Conservation (phyloP, 177 flowering plant species). For the Vitis hybrid region DNA sequence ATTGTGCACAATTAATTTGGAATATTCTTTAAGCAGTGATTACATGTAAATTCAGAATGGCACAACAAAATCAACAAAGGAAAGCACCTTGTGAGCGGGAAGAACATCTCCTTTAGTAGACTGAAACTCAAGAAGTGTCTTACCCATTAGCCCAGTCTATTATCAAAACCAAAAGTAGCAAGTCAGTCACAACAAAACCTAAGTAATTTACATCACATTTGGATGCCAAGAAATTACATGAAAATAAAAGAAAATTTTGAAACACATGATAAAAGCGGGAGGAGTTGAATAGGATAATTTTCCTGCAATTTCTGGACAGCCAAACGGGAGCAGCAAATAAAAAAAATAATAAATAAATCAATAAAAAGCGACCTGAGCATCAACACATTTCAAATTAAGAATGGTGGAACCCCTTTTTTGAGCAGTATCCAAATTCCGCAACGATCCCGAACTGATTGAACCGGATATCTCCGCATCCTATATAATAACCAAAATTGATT, state of each 20-base stretch:
- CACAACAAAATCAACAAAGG: not conserved
- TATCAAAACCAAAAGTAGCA: conserved; percentile 8
- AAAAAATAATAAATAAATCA: not conserved
- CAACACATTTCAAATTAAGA: conserved; percentile 91
- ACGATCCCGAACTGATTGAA: conserved; percentile 63
- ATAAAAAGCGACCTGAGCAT: conserved; percentile 62
- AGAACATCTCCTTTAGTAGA: conserved; percentile 97
- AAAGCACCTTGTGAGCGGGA: conserved; percentile 87
- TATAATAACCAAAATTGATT: not conserved
- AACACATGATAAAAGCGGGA: no score
- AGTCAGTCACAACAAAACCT: conserved; percentile 4
- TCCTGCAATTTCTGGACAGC: no score
- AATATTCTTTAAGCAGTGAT: no score
- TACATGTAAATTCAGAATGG: not conserved
- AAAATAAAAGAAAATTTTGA: not conserved
- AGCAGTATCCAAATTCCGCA: conserved; percentile 68
- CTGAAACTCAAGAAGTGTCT: conserved; percentile 87
- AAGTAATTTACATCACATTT: not conserved
- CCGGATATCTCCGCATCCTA: conserved; percentile 93
- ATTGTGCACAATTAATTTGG: no score
- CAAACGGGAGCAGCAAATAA: not conserved
- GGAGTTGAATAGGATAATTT: no score
- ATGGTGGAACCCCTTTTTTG: conserved; percentile 77
- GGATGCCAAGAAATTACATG: not conserved
- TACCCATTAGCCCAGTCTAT: conserved; percentile 97